Evolutionary conservation across 257 asterid genomes (phyloP).

Genomic region (Nicotiana otophora): DNA sequence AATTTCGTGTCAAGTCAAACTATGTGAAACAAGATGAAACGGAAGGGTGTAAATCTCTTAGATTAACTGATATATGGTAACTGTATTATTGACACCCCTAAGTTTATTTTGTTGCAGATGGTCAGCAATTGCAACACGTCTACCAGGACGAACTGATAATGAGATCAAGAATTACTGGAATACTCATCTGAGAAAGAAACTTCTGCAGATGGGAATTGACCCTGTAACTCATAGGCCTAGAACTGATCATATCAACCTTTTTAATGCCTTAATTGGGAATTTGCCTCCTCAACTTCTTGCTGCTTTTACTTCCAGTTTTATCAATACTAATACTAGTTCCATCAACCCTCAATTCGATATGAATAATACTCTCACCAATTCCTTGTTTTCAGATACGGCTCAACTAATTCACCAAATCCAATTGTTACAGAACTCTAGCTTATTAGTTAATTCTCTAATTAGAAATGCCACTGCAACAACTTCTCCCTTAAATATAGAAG

Average conservation of each 20-base stretch:
- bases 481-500: background rate
- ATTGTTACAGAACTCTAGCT: background rate
- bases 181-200: slow-evolving; percentile 27
- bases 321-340: background rate
- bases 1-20: no score
- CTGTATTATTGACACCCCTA: background rate
- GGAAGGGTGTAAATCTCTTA: no score
- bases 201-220: slow-evolving; percentile 30
- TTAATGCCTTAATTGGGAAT: background rate
- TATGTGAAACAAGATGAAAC: no score
- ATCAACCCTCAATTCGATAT: background rate
- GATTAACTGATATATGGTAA: background rate
- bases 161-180: slow-evolving; percentile 40
- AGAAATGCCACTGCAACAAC: background rate
- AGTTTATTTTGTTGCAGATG: slow-evolving; percentile 14
- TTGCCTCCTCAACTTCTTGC: slow-evolving; percentile 12
- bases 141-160: slow-evolving; percentile 36
- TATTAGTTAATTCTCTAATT: background rate
- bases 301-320: background rate
- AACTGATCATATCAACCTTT: slow-evolving; percentile 11
- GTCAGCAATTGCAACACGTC: slow-evolving; percentile 32
- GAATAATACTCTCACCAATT: slow-evolving; percentile 12
- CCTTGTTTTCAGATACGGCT: slow-evolving; percentile 15
- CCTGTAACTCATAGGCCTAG: slow-evolving; percentile 30
- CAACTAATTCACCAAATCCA: slow-evolving; percentile 14